These are phyloP conservation scores for Kitagawia praeruptora DNA, from an alignment of 129 eudicot genomes.

Conservation along the genomic window DNA sequence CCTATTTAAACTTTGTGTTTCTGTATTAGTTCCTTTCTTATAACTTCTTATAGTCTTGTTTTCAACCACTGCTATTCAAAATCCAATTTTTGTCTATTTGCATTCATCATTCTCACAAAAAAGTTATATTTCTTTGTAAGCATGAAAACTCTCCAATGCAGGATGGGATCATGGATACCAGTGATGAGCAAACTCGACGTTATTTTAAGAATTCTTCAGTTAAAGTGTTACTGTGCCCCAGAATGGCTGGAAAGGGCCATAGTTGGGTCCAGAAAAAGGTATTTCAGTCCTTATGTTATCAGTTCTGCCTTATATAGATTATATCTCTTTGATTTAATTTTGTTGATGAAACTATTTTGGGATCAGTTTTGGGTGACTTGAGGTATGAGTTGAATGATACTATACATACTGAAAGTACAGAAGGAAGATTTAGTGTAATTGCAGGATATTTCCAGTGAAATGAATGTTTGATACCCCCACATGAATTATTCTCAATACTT, in stretches of 20 bases:
- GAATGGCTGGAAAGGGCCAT: slow-evolving; percentile 72
- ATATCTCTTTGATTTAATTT: not conserved
- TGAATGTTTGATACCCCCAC: not conserved
- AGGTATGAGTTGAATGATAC: not conserved
- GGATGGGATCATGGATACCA: slow-evolving; percentile 77
- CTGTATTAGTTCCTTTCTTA: not conserved
- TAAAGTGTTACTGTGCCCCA: slow-evolving; percentile 71
- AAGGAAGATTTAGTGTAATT: not conserved
- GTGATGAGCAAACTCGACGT: slow-evolving; percentile 73
- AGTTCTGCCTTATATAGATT: not conserved
- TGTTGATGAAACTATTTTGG: not conserved
- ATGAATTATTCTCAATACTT: not conserved
- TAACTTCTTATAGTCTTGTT: not conserved
- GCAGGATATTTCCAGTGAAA: not conserved
- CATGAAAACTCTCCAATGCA: slow-evolving; percentile 16
- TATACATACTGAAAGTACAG: not conserved
- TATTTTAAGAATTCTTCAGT: slow-evolving; percentile 89
- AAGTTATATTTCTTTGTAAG: slow-evolving; percentile 2
- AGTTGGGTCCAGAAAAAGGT: slow-evolving; percentile 94
- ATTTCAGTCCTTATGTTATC: not conserved
- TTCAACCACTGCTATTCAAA: not conserved
- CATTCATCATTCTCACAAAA: not conserved
- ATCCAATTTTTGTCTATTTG: not conserved
- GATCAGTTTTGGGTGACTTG: not conserved
- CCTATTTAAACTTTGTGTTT: not conserved